These are phyloP conservation scores for Rossbeevera mucosa DNA, from an alignment of 768 basidiomycete genomes.

Conservation along the genomic window DNA sequence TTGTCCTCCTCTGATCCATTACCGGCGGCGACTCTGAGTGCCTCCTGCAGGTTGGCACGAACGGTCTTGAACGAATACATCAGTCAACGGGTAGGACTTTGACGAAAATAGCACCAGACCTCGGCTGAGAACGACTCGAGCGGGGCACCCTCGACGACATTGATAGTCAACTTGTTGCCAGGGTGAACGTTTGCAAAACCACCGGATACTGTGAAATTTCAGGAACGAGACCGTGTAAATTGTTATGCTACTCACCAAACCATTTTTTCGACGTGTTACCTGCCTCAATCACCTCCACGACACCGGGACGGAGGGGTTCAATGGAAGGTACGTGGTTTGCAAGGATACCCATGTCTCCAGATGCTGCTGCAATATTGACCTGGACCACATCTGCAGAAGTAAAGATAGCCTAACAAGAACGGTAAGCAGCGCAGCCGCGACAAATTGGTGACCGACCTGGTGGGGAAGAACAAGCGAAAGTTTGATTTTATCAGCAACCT, in stretches of 20 bases:
- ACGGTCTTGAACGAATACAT: constrained; percentile 59
- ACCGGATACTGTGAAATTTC: constrained; percentile 67
- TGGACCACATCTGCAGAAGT: constrained; percentile 88
- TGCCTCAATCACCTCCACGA: constrained; percentile 90
- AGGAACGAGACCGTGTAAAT: constrained; percentile 1
- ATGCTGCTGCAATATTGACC: constrained; percentile 90
- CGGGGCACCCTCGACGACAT: constrained; percentile 93
- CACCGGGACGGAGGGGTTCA: constrained; percentile 89
- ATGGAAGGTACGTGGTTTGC: constrained; percentile 99
- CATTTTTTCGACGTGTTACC: constrained; percentile 82
- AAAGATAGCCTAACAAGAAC: constrained; percentile 70
- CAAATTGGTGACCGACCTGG: constrained; percentile 55
- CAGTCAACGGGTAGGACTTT: background rate
- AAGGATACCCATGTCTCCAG: constrained; percentile 98
- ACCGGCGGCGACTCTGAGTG: constrained; percentile 72
- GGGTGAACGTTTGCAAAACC: constrained; percentile 98
- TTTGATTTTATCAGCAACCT: constrained; percentile 84
- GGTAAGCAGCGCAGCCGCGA: constrained; percentile 11
- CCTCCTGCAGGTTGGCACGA: constrained; percentile 85
- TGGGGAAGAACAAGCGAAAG: constrained; percentile 94
- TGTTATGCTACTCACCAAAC: constrained; percentile 68
- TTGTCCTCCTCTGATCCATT: constrained; percentile 92
- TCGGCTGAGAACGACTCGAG: constrained; percentile 87
- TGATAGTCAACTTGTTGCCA: constrained; percentile 94
- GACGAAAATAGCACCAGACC: constrained; percentile 43